phyloP scores from a whole-genome alignment of 768 basidiomycete genomes.

The Rhodotorula paludigena region DNA sequence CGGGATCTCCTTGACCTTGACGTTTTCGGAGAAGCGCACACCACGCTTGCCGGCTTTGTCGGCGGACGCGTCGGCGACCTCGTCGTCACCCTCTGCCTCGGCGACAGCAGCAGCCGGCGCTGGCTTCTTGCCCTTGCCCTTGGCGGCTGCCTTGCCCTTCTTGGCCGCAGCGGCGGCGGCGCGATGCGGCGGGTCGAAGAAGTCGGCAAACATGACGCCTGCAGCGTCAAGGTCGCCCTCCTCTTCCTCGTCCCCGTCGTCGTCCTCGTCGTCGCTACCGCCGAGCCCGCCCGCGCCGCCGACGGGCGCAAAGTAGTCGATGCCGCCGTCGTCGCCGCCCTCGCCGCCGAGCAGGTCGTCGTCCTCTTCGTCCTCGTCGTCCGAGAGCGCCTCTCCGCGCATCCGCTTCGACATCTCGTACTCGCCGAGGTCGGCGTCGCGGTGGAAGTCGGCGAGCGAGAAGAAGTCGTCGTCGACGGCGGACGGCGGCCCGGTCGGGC shows the following conservation, averaged over 20 bases:
- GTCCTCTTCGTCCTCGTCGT: slow-evolving; percentile 23
- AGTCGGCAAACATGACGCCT: slow-evolving; percentile 62
- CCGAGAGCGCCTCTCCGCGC: slow-evolving; percentile 58
- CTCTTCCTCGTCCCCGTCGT: slow-evolving; percentile 53
- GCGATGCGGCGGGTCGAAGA: slow-evolving; percentile 60
- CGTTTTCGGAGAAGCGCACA: slow-evolving; percentile 76
- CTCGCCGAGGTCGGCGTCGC: slow-evolving; percentile 73
- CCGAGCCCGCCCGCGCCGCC: slow-evolving; percentile 42
- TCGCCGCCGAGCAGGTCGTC: slow-evolving; percentile 57
- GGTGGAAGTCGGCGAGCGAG: slow-evolving; percentile 77
- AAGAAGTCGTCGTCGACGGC: slow-evolving; percentile 83
- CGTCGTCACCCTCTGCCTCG: neutral
- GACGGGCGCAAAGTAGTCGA: slow-evolving; percentile 67
- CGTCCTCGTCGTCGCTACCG: slow-evolving; percentile 38
- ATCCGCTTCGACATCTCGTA: slow-evolving; percentile 51
- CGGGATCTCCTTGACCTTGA: slow-evolving; percentile 74
- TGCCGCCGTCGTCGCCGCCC: slow-evolving; percentile 45
- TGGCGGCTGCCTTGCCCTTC: neutral
- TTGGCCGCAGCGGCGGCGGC: neutral
- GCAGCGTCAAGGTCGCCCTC: slow-evolving; percentile 45
- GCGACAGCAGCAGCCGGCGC: neutral
- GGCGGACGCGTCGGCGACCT: neutral
- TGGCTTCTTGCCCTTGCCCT: slow-evolving; percentile 15
- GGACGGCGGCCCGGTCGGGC: slow-evolving; percentile 17
- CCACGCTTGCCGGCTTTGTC: slow-evolving; percentile 41